phyloP scores from a whole-genome alignment of 139 green algal species.

The Volvox africanus region DNA sequence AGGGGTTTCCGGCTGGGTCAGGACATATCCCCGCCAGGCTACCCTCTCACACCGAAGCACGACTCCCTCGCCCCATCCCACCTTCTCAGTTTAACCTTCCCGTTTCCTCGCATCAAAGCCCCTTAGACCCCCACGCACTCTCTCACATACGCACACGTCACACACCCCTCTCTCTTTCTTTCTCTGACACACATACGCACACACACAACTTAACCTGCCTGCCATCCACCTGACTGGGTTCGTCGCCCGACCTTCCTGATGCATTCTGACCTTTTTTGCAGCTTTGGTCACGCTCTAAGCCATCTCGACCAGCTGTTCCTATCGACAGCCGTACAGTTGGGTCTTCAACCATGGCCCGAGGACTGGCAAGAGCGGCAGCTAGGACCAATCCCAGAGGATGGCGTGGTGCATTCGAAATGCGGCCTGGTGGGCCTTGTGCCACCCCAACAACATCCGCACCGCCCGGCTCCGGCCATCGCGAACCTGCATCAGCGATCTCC shows the following conservation, averaged over 20 bases:
- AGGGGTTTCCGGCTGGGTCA: too few relatives aligned
- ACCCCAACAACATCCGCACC: background rate
- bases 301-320: slow-evolving; percentile 21
- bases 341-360: background rate
- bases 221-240: background rate
- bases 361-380: background rate
- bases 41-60: background rate
- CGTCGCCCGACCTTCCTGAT: background rate
- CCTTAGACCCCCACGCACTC: background rate
- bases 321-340: background rate
- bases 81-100: background rate
- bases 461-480: background rate
- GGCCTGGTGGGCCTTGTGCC: slow-evolving; percentile 7
- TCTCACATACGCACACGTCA: background rate
- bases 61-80: too few relatives aligned
- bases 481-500: background rate
- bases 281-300: background rate
- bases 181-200: background rate
- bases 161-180: background rate
- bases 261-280: background rate
- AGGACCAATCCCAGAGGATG: background rate
- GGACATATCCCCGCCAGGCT: too few relatives aligned
- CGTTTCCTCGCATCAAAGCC: background rate
- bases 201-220: background rate
- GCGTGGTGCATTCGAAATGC: background rate